A percentile compares a stretch with the other conserved stretches of the same genome.
phyloP scores from a whole-genome alignment of 768 basidiomycete genomes.

The Solioccasus polychromus region DNA sequence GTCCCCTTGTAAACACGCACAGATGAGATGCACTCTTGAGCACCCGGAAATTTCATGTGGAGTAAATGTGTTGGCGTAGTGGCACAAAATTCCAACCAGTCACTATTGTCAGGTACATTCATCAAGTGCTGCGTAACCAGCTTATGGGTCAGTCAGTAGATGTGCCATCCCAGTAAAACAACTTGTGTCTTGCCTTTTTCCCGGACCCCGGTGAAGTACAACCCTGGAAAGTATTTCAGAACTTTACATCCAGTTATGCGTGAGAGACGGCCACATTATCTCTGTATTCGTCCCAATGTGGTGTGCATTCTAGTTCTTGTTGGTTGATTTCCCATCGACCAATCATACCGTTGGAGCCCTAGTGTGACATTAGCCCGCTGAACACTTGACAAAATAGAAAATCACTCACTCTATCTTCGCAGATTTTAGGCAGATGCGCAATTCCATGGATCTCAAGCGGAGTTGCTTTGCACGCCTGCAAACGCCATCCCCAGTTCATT shows the following conservation, averaged over 20 bases:
- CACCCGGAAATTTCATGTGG: slow-evolving; percentile 24
- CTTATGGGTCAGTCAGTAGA: slow-evolving; percentile 12
- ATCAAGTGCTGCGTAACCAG: slow-evolving; percentile 30
- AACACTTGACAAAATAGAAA: neutral
- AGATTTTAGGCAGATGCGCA: slow-evolving; percentile 13
- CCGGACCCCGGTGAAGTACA: slow-evolving; percentile 24
- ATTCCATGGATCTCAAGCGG: slow-evolving; percentile 25
- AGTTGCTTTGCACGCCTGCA: slow-evolving; percentile 26
- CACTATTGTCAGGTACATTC: slow-evolving; percentile 23
- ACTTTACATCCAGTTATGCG: too few species aligned
- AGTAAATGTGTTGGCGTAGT: slow-evolving; percentile 30
- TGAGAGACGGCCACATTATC: slow-evolving; percentile 23
- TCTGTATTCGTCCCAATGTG: slow-evolving; percentile 26
- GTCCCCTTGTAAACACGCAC: too few species aligned
- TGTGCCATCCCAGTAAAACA: too few species aligned
- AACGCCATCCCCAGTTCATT: slow-evolving; percentile 10
- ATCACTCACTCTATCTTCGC: slow-evolving; percentile 21
- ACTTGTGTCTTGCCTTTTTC: slow-evolving; percentile 19
- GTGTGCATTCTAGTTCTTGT: slow-evolving; percentile 25
- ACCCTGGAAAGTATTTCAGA: slow-evolving; percentile 13
- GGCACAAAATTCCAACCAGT: slow-evolving; percentile 34
- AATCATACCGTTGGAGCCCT: slow-evolving; percentile 16
- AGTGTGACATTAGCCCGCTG: neutral
- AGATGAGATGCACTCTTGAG: slow-evolving; percentile 19
- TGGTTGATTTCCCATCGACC: slow-evolving; percentile 29